Conservation (phyloP, 768 basidiomycete genomes). For the Calocybe gangraenosa region DNA sequence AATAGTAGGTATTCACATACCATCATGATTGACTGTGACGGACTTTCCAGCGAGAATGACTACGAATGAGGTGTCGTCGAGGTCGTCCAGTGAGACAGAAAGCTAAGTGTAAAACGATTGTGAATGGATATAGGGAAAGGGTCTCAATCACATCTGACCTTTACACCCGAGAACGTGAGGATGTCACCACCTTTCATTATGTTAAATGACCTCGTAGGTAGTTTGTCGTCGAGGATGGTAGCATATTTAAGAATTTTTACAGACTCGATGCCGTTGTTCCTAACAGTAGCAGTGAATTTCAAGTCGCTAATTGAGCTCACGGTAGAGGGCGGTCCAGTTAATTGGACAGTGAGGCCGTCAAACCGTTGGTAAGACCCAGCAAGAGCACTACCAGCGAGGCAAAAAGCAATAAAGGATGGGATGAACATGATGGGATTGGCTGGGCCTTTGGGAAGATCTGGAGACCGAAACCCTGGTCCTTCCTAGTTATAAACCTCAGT, state of each 20-base stretch:
- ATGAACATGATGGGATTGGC: constrained; percentile 22
- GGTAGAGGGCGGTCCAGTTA: constrained; percentile 22
- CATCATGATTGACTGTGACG: constrained; percentile 33
- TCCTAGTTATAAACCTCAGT: too few species aligned
- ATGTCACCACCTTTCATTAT: constrained; percentile 34
- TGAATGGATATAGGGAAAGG: neutral
- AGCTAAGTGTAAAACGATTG: constrained; percentile 19
- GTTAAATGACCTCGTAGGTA: constrained; percentile 40
- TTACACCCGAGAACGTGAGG: constrained; percentile 40
- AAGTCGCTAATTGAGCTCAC: constrained; percentile 35
- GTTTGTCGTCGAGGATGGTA: constrained; percentile 39
- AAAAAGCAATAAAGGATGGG: constrained; percentile 22
- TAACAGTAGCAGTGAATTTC: constrained; percentile 37
- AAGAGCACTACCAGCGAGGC: constrained; percentile 22
- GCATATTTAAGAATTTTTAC: constrained; percentile 42
- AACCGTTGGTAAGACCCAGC: constrained; percentile 30
- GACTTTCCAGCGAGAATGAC: constrained; percentile 36
- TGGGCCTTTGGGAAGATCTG: neutral
- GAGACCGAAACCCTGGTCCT: neutral
- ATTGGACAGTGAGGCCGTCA: constrained; percentile 26
- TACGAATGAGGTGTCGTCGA: constrained; percentile 35
- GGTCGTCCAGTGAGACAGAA: constrained; percentile 30
- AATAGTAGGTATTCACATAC: constrained; percentile 15
- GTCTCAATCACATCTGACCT: constrained; percentile 21
- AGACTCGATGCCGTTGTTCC: constrained; percentile 33